Conservation (phyloP, 192 early-diverging fungal species). For the Cetraspora pellucida region DNA sequence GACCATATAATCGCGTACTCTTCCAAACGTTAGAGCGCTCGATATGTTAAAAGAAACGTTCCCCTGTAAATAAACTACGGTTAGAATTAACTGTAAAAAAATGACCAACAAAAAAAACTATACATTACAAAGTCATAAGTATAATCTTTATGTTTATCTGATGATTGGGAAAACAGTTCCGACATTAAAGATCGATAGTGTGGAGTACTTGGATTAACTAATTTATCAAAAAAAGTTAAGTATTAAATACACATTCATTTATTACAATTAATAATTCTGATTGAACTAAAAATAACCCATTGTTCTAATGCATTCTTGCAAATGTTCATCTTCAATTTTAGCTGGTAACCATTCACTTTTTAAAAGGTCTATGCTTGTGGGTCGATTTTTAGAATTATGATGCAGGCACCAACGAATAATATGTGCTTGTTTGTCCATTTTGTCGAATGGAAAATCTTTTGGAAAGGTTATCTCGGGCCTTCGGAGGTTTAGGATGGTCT, state of each 20-base stretch:
- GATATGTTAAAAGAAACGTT: slow-evolving; percentile 57
- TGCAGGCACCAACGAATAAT: slow-evolving; percentile 75
- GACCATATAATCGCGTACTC: slow-evolving; percentile 71
- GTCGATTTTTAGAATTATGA: slow-evolving; percentile 77
- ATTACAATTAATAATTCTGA: too few relatives aligned
- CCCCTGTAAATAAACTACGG: slow-evolving; percentile 16
- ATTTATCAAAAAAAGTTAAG: not conserved
- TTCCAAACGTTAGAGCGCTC: slow-evolving; percentile 66
- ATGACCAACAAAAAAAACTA: not conserved
- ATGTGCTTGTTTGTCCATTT: slow-evolving; percentile 64
- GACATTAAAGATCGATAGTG: slow-evolving; percentile 82
- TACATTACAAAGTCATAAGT: slow-evolving; percentile 76
- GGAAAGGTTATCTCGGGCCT: slow-evolving; percentile 72
- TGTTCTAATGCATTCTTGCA: slow-evolving; percentile 86
- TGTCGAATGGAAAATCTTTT: slow-evolving; percentile 62
- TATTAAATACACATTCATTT: not conserved
- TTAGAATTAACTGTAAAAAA: not conserved
- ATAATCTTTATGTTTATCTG: slow-evolving; percentile 85
- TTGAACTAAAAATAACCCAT: slow-evolving; percentile 52
- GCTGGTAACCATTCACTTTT: slow-evolving; percentile 81
- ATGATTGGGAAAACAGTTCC: slow-evolving; percentile 74
- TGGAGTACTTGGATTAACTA: slow-evolving; percentile 81
- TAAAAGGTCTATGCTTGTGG: slow-evolving; percentile 80
- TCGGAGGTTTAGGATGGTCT: slow-evolving; percentile 71
- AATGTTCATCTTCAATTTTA: slow-evolving; percentile 85